phyloP scores from a whole-genome alignment of 2,329 filamentous ascomycete genomes.

The Exophiala calicioides region DNA sequence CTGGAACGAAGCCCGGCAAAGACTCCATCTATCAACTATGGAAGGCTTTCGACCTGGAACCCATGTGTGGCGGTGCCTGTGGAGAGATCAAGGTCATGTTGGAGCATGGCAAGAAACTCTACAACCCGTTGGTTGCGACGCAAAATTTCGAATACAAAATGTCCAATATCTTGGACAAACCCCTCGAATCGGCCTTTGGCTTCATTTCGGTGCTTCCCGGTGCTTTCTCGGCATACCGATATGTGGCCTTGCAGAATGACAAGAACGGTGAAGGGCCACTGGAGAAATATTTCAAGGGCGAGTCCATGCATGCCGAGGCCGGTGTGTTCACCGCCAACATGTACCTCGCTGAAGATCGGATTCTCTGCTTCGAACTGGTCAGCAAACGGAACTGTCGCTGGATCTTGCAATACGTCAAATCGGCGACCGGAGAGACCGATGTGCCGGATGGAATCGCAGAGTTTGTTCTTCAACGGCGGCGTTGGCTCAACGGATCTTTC shows the following conservation, averaged over 20 bases:
- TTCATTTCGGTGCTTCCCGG: conserved; percentile 97
- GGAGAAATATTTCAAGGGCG: conserved; percentile 95
- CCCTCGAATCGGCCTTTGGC: conserved; percentile 92
- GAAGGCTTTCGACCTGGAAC: conserved; percentile 97
- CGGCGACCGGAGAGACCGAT: conserved; percentile 92
- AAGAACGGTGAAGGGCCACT: conserved; percentile 89
- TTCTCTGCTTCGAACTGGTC: conserved; percentile 72
- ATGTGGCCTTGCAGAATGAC: conserved; percentile 91
- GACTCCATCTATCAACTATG: conserved; percentile 97
- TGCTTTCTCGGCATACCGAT: conserved; percentile 98
- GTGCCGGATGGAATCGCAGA: conserved; percentile 93
- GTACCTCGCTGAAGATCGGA: conserved; percentile 55
- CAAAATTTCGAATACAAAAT: conserved; percentile 99
- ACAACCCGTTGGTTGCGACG: conserved; percentile 91
- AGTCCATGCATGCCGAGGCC: conserved; percentile 91
- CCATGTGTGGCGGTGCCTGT: conserved; percentile 95
- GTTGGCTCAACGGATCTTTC: conserved; percentile 98
- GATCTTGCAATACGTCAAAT: conserved; percentile 98
- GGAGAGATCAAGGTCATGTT: conserved; percentile 99
- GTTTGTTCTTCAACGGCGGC: conserved; percentile 91
- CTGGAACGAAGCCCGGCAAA: conserved; percentile 89
- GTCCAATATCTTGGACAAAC: conserved; percentile 98
- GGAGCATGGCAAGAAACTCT: conserved; percentile 76
- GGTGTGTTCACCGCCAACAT: conserved; percentile 95
- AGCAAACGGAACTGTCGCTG: conserved; percentile 96